These are phyloP conservation scores for Oxyria digyna DNA, from an alignment of 148 eudicot genomes.

Conservation along the genomic window DNA sequence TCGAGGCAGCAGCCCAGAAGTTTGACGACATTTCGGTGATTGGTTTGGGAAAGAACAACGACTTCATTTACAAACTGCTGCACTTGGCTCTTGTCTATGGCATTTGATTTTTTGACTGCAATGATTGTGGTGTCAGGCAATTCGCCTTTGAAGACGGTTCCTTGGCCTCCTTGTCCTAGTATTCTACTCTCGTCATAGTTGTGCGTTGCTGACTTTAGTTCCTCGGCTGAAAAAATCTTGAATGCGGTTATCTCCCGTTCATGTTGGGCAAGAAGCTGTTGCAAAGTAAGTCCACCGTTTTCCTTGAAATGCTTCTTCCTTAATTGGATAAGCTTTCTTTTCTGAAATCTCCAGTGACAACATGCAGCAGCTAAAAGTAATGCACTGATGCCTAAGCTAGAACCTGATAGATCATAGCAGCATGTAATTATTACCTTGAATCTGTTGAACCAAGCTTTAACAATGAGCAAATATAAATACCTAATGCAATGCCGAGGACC, in stretches of 20 bases:
- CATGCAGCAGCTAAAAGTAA: background rate
- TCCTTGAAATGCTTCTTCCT: conserved; percentile 2
- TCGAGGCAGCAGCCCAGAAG: conserved; percentile 9
- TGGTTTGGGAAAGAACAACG: background rate
- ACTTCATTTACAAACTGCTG: conserved; percentile 8
- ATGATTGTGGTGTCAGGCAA: background rate
- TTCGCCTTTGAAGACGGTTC: conserved; percentile 3
- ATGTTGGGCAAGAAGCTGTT: background rate
- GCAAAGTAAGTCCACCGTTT: background rate
- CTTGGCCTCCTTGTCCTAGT: conserved; percentile 6
- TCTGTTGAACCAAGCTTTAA: too few species aligned
- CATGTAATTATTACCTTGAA: too few species aligned
- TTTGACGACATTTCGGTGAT: conserved; percentile 6
- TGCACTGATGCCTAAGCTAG: background rate
- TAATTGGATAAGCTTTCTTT: background rate
- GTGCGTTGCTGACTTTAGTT: background rate
- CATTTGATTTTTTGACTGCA: conserved; percentile 4
- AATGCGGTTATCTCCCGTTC: background rate
- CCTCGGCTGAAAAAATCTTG: background rate
- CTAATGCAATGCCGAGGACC: background rate
- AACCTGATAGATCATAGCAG: background rate
- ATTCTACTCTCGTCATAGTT: background rate
- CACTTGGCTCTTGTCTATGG: conserved; percentile 8
- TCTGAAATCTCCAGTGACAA: background rate
- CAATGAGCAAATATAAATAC: background rate